These are phyloP conservation scores for Dicorynia guianensis DNA, from an alignment of 306 rosid genomes.

Conservation along the genomic window DNA sequence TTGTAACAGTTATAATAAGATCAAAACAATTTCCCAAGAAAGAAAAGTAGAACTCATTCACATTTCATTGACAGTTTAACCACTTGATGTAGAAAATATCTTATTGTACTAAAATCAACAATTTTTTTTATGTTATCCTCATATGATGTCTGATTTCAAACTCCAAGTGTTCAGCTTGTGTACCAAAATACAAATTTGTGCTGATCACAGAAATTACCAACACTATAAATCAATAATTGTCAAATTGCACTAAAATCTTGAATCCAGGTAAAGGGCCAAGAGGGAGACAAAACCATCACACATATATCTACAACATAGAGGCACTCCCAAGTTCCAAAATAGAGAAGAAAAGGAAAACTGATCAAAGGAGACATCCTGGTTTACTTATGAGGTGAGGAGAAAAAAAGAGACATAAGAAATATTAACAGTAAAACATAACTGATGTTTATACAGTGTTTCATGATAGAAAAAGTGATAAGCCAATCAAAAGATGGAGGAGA, in stretches of 20 bases:
- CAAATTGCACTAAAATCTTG: constrained; percentile 31
- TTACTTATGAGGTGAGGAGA: no score
- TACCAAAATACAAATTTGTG: no score
- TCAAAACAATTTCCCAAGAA: constrained; percentile 8
- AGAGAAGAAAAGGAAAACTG: no score
- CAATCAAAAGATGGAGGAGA: no score
- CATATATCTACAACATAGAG: not conserved
- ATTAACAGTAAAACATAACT: no score
- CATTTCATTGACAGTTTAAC: constrained; percentile 8
- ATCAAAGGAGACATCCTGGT: no score
- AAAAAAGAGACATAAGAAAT: no score
- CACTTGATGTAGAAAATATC: constrained; percentile 23
- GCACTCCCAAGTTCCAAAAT: not conserved
- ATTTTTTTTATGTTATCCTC: constrained; percentile 94
- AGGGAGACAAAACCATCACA: no score
- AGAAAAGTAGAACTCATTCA: constrained; percentile 7
- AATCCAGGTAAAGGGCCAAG: no score
- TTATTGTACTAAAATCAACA: constrained; percentile 85
- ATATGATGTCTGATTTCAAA: constrained; percentile 75
- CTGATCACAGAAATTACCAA: constrained; percentile 51
- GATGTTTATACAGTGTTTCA: no score
- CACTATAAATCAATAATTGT: constrained; percentile 28
- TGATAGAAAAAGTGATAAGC: no score
- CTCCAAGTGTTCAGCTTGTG: constrained; percentile 93
- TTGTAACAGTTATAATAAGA: constrained; percentile 7